Conservation (phyloP, 2,329 filamentous ascomycete species). For the Colletotrichum filicis region DNA sequence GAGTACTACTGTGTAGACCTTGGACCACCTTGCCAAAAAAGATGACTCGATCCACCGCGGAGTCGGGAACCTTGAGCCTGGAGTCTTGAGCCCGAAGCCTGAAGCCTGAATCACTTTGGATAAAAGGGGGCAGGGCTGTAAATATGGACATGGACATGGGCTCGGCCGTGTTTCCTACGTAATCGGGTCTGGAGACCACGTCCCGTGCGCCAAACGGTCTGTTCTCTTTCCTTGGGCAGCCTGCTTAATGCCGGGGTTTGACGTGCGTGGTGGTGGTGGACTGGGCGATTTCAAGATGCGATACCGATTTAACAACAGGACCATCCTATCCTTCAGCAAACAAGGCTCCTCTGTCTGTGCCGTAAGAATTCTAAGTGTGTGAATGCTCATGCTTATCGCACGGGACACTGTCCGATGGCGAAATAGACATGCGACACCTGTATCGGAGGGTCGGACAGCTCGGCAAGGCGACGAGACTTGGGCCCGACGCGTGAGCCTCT, state of each 20-base stretch:
- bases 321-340: not conserved
- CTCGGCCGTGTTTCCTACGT: slow-evolving; percentile 4
- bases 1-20: not conserved
- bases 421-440: slow-evolving; percentile 33
- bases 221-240: slow-evolving; percentile 3
- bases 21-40: not conserved
- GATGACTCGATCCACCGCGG: not conserved
- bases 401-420: slow-evolving; percentile 16
- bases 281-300: not conserved
- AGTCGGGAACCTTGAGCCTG: slow-evolving; percentile 8
- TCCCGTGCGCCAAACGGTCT: slow-evolving; percentile 25
- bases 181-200: slow-evolving; percentile 8
- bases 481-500: slow-evolving; percentile 21
- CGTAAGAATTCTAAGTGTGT: not conserved
- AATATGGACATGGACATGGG: not conserved
- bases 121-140: not conserved
- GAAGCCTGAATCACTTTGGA: slow-evolving; percentile 1
- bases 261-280: not conserved
- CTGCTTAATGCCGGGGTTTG: slow-evolving; percentile 13
- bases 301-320: slow-evolving; percentile 8
- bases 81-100: not conserved
- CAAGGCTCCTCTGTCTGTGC: slow-evolving; percentile 22
- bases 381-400: slow-evolving; percentile 7
- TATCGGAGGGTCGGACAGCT: slow-evolving; percentile 31
- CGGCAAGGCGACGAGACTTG: slow-evolving; percentile 21